Conservation (phyloP, 106 monocot species). For the Acanthochlamys bracteata region DNA sequence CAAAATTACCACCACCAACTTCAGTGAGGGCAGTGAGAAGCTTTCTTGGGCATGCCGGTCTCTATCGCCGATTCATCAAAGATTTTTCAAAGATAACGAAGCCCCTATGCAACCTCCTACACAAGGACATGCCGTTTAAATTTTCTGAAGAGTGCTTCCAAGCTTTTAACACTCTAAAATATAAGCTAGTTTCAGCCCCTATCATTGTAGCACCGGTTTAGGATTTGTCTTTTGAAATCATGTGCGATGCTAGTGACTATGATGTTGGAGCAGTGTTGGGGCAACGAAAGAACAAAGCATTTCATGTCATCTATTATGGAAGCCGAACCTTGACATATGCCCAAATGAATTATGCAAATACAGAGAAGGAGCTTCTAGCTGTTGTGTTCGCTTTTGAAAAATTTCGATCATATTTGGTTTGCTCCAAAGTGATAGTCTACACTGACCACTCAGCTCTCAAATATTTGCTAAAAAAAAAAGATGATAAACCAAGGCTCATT, state of each 20-base stretch:
- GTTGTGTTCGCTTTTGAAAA: conserved; percentile 16
- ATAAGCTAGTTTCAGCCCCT: neutral
- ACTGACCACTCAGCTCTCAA: conserved; percentile 2
- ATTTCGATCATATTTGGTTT: neutral
- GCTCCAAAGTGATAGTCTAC: conserved; percentile 11
- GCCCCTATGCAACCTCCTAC: conserved; percentile 7
- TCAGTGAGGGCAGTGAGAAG: neutral
- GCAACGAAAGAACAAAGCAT: neutral
- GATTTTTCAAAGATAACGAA: conserved; percentile 15
- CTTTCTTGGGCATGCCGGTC: conserved; percentile 18
- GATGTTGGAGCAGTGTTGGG: conserved; percentile 11
- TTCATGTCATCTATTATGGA: conserved; percentile 12
- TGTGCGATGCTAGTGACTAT: conserved; percentile 15
- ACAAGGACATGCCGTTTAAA: conserved; percentile 10
- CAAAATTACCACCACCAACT: neutral
- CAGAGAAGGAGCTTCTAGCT: conserved; percentile 10
- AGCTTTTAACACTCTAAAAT: neutral
- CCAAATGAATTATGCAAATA: conserved; percentile 10
- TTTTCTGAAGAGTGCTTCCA: conserved; percentile 2
- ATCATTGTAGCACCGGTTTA: neutral
- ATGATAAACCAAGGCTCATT: neutral
- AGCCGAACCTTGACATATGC: conserved; percentile 5
- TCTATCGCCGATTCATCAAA: conserved; percentile 26
- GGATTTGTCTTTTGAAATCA: conserved; percentile 9
- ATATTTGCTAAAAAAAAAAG: neutral